Evolutionary conservation across 768 basidiomycete genomes (phyloP).

Genomic region (Chalciporus chontae): DNA sequence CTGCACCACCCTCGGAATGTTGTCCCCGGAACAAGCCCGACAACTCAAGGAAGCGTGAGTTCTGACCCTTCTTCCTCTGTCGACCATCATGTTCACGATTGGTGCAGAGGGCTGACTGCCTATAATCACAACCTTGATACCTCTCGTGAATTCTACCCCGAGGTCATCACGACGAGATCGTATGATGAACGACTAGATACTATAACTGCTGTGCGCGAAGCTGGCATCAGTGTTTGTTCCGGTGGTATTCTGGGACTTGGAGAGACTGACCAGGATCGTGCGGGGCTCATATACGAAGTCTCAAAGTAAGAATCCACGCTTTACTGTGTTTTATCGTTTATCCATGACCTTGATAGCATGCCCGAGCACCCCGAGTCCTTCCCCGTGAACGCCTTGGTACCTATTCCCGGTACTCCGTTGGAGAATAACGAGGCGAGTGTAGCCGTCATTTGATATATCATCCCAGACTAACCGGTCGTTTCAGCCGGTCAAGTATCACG

Average conservation of each 20-base stretch:
- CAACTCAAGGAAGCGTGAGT: slow-evolving; percentile 90
- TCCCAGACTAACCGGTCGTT: slow-evolving; percentile 12
- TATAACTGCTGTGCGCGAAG: slow-evolving; percentile 85
- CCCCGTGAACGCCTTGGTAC: slow-evolving; percentile 96
- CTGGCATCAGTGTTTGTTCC: slow-evolving; percentile 96
- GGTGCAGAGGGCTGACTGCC: slow-evolving; percentile 78
- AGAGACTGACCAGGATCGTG: slow-evolving; percentile 84
- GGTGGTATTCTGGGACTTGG: slow-evolving; percentile 95
- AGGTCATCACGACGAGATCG: slow-evolving; percentile 94
- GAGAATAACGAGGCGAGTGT: slow-evolving; percentile 77
- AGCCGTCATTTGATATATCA: background rate
- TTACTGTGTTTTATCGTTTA: slow-evolving; percentile 1
- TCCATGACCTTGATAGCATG: slow-evolving; percentile 49
- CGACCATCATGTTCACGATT: background rate
- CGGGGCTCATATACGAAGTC: slow-evolving; percentile 92
- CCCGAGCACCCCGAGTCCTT: slow-evolving; percentile 98
- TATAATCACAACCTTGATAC: slow-evolving; percentile 99
- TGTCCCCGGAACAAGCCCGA: slow-evolving; percentile 87
- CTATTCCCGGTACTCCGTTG: slow-evolving; percentile 91
- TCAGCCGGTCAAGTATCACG: slow-evolving; percentile 78
- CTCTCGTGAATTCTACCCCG: slow-evolving; percentile 92
- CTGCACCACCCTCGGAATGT: slow-evolving; percentile 97
- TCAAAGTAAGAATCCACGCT: slow-evolving; percentile 58
- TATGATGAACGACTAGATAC: slow-evolving; percentile 93
- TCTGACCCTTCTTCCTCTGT: background rate